Evolutionary conservation across 192 early-diverging fungal species (phyloP).

Genomic region (Coemansia sp.): DNA sequence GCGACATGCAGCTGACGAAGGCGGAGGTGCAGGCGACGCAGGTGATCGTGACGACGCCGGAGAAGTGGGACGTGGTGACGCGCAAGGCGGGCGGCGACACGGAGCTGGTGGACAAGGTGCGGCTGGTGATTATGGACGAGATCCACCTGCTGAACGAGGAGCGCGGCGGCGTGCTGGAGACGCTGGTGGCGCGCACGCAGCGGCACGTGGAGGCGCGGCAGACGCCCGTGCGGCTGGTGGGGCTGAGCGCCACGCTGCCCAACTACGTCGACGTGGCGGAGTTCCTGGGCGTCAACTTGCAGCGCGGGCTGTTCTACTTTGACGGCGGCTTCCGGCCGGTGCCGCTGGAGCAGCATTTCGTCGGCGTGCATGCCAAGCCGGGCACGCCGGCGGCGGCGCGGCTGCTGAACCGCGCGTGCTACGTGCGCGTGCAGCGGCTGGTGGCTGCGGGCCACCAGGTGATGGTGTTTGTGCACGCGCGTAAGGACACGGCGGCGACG

Average conservation of each 20-base stretch:
- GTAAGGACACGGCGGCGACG: constrained; percentile 97
- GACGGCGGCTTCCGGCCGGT: constrained; percentile 93
- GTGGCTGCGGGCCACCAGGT: constrained; percentile 90
- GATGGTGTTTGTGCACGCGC: constrained; percentile 99
- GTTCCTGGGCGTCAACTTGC: constrained; percentile 91
- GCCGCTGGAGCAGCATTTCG: constrained; percentile 94
- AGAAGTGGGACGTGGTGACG: constrained; percentile 99
- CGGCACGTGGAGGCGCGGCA: constrained; percentile 91
- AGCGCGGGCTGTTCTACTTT: constrained; percentile 95
- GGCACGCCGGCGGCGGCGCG: constrained; percentile 61
- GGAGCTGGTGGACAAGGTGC: constrained; percentile 86
- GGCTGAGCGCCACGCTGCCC: constrained; percentile 95
- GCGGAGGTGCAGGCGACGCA: constrained; percentile 90
- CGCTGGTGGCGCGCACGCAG: constrained; percentile 90
- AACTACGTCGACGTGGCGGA: constrained; percentile 95
- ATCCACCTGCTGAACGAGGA: constrained; percentile 97
- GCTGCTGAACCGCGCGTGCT: constrained; percentile 82
- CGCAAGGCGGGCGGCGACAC: constrained; percentile 93
- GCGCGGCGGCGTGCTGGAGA: constrained; percentile 94
- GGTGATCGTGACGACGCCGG: constrained; percentile 98
- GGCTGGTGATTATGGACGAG: constrained; percentile 94
- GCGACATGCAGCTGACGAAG: constrained; percentile 98
- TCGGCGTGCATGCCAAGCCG: constrained; percentile 87
- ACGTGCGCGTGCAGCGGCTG: constrained; percentile 72
- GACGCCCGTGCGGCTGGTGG: constrained; percentile 93